Evolutionary conservation across 805 yeast genomes (phyloP), one percentile per base, ranked within the genome.

Genomic region (Yarrowia osloensis): DNA sequence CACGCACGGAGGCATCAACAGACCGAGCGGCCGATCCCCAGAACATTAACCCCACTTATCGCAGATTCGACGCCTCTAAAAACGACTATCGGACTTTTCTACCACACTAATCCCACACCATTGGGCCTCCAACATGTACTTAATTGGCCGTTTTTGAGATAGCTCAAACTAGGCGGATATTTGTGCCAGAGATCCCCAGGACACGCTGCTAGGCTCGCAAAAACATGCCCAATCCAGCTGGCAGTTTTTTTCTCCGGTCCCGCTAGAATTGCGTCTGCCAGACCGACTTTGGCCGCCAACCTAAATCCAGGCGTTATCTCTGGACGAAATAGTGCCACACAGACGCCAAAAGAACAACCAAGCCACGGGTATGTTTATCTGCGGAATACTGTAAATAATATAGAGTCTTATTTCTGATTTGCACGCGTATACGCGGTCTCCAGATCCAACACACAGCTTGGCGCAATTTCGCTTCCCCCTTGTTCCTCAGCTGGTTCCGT

Each of bases 311-410:
- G 57, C 57, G 57, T 33, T 33, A 50, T 50, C 57, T 50, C n/a
- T 46, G 6, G 21, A 24, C n/a, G 24, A 22, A 17, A 31, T 15
- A 50, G 40, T 50, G 55, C 55, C 39, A 50, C 55, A 50, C 19
- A 31, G 9, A 24, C 4, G 17, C 15, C 21, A 44, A 44, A 42
- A 44, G 33, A 17, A 50, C 57, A 50, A 21, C 40, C 40, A 33
- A 50, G 40, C 40, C 57, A 33, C 29, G 39, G 39, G 40, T 21
- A 9, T 21, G 57, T 21, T 50, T 50, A 33, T 33, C 40, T 50
- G 17, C 13, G 22, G 22, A 50, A 31, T 50, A 49, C 57, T 50
- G 57, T 50, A 50, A 50, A 49, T 49, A 31, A 31, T 49, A 49
- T 49, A 49, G 33, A 46, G 39, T 28, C 54, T 28, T n/a, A 19